phyloP scores from a whole-genome alignment of 176 grass and related monocot species.

The Dactylis glomerata region DNA sequence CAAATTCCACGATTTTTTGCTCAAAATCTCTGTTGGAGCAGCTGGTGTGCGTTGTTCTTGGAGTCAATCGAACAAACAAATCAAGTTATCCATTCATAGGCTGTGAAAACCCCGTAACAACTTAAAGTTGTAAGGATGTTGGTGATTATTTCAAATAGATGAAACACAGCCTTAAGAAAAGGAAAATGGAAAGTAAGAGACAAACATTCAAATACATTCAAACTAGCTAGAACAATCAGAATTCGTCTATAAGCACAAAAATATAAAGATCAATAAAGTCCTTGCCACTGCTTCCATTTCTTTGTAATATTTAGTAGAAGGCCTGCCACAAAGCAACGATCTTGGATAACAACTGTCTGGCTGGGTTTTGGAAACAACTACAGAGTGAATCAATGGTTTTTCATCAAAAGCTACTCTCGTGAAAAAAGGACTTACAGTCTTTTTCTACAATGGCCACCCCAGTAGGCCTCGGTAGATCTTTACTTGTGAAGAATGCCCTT shows the following conservation, averaged over 20 bases:
- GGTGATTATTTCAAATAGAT: background rate
- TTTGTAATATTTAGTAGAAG: background rate
- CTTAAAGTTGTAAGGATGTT: background rate
- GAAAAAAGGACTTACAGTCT: constrained; percentile 28
- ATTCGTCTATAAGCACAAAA: background rate
- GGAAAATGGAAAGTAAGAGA: background rate
- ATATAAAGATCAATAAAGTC: background rate
- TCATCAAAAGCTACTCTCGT: constrained; percentile 1
- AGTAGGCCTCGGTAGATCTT: constrained; percentile 1
- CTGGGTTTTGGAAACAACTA: background rate
- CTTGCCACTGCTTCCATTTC: background rate
- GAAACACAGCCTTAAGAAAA: background rate
- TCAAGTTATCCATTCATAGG: background rate
- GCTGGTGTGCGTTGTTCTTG: background rate
- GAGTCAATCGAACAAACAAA: background rate
- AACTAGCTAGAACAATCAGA: background rate
- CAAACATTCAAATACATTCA: constrained; percentile 2
- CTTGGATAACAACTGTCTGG: background rate
- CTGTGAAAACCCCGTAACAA: background rate
- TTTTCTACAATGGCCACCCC: background rate
- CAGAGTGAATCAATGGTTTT: background rate
- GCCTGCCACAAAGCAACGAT: background rate
- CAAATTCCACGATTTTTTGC: too few relatives aligned
- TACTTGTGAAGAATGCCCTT: constrained; percentile 94
- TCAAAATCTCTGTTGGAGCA: too few relatives aligned